Percentiles rank a stretch among this genome's conserved stretches.
Evolutionary conservation across 192 early-diverging fungal genomes (phyloP).

Genomic region (Umbelopsis vinacea): DNA sequence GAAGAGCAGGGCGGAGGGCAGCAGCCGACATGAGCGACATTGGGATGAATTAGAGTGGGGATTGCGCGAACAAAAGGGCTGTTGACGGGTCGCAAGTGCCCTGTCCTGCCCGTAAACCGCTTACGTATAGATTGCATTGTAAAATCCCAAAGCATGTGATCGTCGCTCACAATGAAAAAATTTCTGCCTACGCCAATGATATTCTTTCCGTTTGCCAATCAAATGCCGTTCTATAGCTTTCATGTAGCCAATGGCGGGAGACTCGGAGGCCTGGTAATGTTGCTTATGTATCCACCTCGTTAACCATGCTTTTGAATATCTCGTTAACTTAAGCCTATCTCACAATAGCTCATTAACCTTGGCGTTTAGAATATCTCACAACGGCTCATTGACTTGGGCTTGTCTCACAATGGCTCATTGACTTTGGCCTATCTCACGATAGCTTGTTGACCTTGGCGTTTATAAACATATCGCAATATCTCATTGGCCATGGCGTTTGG

Average conservation of each 20-base stretch:
- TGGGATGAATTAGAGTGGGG: neutral
- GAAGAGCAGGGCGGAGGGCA: conserved; percentile 13
- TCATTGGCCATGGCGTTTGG: too few species aligned
- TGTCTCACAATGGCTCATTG: too few species aligned
- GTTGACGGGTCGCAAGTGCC: neutral
- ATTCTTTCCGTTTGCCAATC: neutral
- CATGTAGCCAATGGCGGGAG: neutral
- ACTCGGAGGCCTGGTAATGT: too few species aligned
- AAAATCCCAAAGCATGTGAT: conserved; percentile 18
- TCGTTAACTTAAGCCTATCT: too few species aligned
- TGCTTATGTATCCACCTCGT: too few species aligned
- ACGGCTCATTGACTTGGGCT: too few species aligned
- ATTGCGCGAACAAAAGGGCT: conserved; percentile 14
- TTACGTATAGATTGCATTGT: neutral
- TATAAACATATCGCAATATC: too few species aligned
- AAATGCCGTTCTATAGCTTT: neutral
- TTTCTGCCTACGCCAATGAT: neutral
- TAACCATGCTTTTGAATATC: too few species aligned
- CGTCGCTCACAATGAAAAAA: conserved; percentile 13
- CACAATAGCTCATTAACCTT: too few species aligned
- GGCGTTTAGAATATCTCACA: too few species aligned
- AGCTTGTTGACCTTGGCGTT: too few species aligned
- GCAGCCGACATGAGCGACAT: conserved; percentile 24
- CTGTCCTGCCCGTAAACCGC: conserved; percentile 9
- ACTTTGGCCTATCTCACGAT: too few species aligned